phyloP scores from a whole-genome alignment of 106 monocot species.

The Dioscorea zingiberensis region DNA sequence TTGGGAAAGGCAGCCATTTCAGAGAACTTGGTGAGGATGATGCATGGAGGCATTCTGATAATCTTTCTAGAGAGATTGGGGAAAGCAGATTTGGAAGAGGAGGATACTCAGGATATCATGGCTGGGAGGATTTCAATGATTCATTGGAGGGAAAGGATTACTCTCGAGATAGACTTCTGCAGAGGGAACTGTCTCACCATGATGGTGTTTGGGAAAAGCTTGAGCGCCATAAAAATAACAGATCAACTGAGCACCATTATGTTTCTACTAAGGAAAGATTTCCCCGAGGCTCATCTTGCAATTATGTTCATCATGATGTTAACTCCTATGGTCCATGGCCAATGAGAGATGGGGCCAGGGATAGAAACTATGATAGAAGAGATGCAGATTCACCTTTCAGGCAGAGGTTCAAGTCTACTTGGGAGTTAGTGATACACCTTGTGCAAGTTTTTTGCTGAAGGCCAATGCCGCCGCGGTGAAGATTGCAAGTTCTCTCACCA shows the following conservation, averaged over 20 bases:
- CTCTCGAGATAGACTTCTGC: constrained; percentile 1
- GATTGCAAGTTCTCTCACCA: constrained; percentile 20
- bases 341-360: background rate
- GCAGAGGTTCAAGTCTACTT: constrained; percentile 7
- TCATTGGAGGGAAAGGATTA: constrained; percentile 12
- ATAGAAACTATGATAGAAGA: constrained; percentile 9
- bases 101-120: constrained; percentile 3
- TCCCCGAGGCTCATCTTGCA: constrained; percentile 12
- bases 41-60: constrained; percentile 1
- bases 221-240: background rate
- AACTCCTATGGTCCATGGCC: background rate
- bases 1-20: constrained; percentile 22
- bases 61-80: constrained; percentile 1
- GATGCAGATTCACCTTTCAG: constrained; percentile 5
- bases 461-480: constrained; percentile 19
- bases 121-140: constrained; percentile 13
- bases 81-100: constrained; percentile 19
- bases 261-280: constrained; percentile 12
- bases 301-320: constrained; percentile 13
- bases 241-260: background rate
- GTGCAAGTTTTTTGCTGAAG: constrained; percentile 23
- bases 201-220: constrained; percentile 3
- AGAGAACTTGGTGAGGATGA: constrained; percentile 24
- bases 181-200: constrained; percentile 2
- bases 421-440: constrained; percentile 5